A percentile compares a stretch with the other conserved stretches of the same genome.
Conservation (phyloP, 768 basidiomycete genomes). For the Pulveroboletus ravenelii region DNA sequence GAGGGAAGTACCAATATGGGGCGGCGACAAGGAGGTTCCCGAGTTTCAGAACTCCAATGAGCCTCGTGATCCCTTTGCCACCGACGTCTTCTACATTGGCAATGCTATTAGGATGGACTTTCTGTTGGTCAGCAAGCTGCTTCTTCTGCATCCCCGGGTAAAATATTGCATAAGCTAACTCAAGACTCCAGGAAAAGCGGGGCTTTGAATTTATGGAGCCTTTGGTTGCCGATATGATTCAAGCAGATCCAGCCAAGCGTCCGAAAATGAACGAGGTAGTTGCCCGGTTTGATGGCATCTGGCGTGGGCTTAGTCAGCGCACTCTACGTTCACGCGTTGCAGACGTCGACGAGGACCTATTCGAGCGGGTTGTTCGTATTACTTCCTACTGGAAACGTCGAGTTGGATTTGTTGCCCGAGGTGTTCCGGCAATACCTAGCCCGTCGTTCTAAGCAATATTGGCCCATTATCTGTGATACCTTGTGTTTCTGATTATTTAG, state of each 20-base stretch:
- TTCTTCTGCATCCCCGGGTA: not conserved
- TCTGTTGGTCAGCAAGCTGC: not conserved
- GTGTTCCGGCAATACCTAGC: constrained; percentile 19
- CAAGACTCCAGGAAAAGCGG: not conserved
- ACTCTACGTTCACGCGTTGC: constrained; percentile 29
- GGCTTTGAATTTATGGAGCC: constrained; percentile 31
- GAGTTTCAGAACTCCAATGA: constrained; percentile 27
- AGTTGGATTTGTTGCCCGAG: constrained; percentile 1
- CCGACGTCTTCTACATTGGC: constrained; percentile 42
- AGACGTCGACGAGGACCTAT: not conserved
- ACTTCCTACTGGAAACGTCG: constrained; percentile 25
- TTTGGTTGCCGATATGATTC: constrained; percentile 36
- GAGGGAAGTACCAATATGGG: constrained; percentile 27
- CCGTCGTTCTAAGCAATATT: too few species aligned
- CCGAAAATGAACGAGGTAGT: constrained; percentile 37
- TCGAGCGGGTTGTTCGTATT: constrained; percentile 1
- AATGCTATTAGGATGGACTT: constrained; percentile 34
- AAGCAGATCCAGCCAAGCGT: constrained; percentile 33
- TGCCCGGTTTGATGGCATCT: constrained; percentile 23
- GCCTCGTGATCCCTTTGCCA: constrained; percentile 37
- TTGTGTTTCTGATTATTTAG: too few species aligned
- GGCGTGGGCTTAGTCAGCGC: constrained; percentile 13
- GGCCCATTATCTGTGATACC: too few species aligned
- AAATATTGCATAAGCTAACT: constrained; percentile 17
- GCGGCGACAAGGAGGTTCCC: constrained; percentile 40